A percentile compares a stretch with the other conserved stretches of the same genome.
These are phyloP conservation scores for Penicillium sp. DNA, from an alignment of 2,329 filamentous ascomycete genomes.

Conservation along the genomic window DNA sequence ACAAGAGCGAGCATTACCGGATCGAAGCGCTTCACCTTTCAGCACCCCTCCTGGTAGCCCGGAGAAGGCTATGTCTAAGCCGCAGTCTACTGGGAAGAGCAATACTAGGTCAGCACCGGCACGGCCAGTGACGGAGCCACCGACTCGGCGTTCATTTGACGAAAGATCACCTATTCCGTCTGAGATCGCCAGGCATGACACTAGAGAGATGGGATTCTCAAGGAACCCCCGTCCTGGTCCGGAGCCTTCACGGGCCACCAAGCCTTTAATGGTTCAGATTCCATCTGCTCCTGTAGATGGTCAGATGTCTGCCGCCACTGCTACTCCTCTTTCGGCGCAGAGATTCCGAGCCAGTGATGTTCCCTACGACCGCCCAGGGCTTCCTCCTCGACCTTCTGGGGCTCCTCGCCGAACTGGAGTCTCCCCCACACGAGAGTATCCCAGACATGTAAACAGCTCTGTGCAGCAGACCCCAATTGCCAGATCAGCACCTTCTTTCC, in stretches of 20 bases:
- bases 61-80: conserved; percentile 52
- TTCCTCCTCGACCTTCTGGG: conserved; percentile 44
- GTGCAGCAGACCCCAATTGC: conserved; percentile 14
- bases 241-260: conserved; percentile 29
- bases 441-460: conserved; percentile 10
- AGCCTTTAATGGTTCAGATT: conserved; percentile 34
- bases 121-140: conserved; percentile 28
- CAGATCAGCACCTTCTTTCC: conserved; percentile 14
- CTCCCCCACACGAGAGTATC: conserved; percentile 25
- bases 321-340: conserved; percentile 44
- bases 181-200: conserved; percentile 20
- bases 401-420: conserved; percentile 18
- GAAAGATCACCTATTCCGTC: conserved; percentile 26
- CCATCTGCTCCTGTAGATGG: conserved; percentile 24
- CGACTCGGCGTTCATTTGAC: conserved; percentile 27
- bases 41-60: conserved; percentile 78
- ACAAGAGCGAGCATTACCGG: conserved; percentile 29
- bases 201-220: conserved; percentile 33
- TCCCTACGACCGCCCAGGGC: conserved; percentile 48
- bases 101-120: conserved; percentile 17
- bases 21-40: conserved; percentile 69
- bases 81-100: conserved; percentile 12
- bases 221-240: conserved; percentile 22
- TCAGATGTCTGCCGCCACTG: conserved; percentile 21
- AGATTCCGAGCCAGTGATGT: conserved; percentile 27